A percentile compares a stretch with the other conserved stretches of the same genome.
phyloP scores from a whole-genome alignment of 139 green algal genomes.

The Coelastrella sp. region DNA sequence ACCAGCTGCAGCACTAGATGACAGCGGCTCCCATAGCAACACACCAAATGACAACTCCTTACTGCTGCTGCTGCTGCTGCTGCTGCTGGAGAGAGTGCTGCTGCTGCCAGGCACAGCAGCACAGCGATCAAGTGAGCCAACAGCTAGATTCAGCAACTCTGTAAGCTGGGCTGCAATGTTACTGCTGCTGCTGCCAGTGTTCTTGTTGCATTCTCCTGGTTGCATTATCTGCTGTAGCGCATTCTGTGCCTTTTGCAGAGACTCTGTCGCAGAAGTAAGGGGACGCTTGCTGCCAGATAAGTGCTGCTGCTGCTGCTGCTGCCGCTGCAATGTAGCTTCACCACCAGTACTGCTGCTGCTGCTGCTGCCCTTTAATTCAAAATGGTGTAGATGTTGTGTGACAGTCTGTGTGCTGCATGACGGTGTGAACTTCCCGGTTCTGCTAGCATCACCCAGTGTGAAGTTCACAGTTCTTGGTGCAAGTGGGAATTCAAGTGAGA shows the following conservation, averaged over 20 bases:
- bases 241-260: no score
- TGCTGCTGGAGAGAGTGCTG: background rate
- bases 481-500: background rate
- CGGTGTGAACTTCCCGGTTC: no score
- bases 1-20: background rate
- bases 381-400: slow-evolving; percentile 28
- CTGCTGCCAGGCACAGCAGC: slow-evolving; percentile 9
- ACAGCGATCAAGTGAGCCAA: background rate
- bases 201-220: background rate
- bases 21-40: slow-evolving; percentile 28
- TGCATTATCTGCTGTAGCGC: background rate
- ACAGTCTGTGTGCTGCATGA: background rate
- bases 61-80: slow-evolving; percentile 17
- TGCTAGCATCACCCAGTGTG: background rate
- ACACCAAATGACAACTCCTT: slow-evolving; percentile 26
- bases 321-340: background rate
- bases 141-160: slow-evolving; percentile 3
- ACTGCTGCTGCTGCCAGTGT: slow-evolving; percentile 3
- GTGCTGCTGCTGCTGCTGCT: slow-evolving; percentile 40
- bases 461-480: slow-evolving; percentile 13
- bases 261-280: background rate
- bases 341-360: no score
- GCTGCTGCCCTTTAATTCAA: background rate
- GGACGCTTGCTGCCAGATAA: background rate
- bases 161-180: background rate